Evolutionary conservation across 805 yeast species (phyloP).

Genomic region (Wickerhamiella alocasiicola): DNA sequence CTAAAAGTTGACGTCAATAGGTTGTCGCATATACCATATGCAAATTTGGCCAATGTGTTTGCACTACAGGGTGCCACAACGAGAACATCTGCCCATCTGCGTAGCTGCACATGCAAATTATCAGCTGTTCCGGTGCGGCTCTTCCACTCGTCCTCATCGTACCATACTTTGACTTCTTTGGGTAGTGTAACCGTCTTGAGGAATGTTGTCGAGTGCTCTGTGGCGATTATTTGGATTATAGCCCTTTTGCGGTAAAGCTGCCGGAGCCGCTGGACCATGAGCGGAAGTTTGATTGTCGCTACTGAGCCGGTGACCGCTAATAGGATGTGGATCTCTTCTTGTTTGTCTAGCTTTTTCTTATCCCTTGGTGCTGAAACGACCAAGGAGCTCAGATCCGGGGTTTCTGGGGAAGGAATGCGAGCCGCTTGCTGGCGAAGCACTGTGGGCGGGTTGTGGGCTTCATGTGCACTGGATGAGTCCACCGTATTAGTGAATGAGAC

Average conservation of each 20-base stretch:
- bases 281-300: constrained; percentile 87
- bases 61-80: constrained; percentile 91
- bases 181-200: constrained; percentile 27
- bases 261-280: constrained; percentile 74
- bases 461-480: constrained; percentile 20
- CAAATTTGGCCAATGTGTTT: constrained; percentile 77
- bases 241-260: constrained; percentile 62
- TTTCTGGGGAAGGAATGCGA: constrained; percentile 12
- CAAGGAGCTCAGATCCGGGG: constrained; percentile 2
- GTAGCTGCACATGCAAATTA: constrained; percentile 78
- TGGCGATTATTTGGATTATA: constrained; percentile 73
- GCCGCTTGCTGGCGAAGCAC: constrained; percentile 20
- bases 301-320: constrained; percentile 94
- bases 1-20: constrained; percentile 76
- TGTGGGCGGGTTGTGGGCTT: constrained; percentile 24
- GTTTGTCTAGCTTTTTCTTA: constrained; percentile 10
- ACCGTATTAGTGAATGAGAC: constrained; percentile 19
- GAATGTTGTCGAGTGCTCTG: constrained; percentile 32
- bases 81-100: constrained; percentile 94
- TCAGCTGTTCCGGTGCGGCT: constrained; percentile 61
- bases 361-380: constrained; percentile 2
- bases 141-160: constrained; percentile 88
- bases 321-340: constrained; percentile 74
- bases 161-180: constrained; percentile 69
- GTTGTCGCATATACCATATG: constrained; percentile 86